Base-by-base conservation (phyloP, 2,329 filamentous ascomycete genomes). In the Fulvia fulva region DNA sequence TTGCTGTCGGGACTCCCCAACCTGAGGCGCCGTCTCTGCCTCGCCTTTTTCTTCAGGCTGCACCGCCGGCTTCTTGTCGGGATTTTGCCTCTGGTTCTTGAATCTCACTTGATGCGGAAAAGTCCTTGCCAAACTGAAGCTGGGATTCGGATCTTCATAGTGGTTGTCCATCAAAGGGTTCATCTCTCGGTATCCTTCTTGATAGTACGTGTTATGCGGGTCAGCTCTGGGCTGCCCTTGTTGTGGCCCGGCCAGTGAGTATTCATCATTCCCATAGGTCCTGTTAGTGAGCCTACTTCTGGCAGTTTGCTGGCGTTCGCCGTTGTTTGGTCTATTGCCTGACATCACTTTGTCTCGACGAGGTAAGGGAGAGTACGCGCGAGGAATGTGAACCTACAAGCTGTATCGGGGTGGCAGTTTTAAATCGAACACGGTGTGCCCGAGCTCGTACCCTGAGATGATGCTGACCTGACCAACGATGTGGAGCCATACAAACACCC, bases 61-160 rank as follows among this genome's bases (percentile, higher is more conserved):
- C 3, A 65, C 56, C 25, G 56, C 53, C 16, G 55, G 41, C 7
- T 58, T 41, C 14, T 51, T 45, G 7, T 51, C 8, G 0, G 34
- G 44, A 12, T 32, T 57, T 2, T 49, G 47, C 22, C 55, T 60
- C 51, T 64, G 63, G 19, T 46, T 56, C 6, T 54, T 51, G 57
- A 60, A 65, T 28, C 67, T 50, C 14, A 69, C 60, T 43, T 63
- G 65, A 32, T 66, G 66, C 16, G 67, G 67, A 44, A 68, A 65
- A 1, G 66, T 69, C 21, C 62, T 56, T 3, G 64, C 65, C 25
- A 69, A 55, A 6, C 60, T 64, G 52, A 69, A 68, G 25, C 54
- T 63, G 2, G 62, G 59, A n/a, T 64, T 46, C n/a, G 60, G 54
- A 16, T 65, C 44, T 12, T 62, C 53, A 26, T 47, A 47, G 19